phyloP scores from a whole-genome alignment of 2,329 filamentous ascomycete species.

The Neofusicoccum cordaticola region DNA sequence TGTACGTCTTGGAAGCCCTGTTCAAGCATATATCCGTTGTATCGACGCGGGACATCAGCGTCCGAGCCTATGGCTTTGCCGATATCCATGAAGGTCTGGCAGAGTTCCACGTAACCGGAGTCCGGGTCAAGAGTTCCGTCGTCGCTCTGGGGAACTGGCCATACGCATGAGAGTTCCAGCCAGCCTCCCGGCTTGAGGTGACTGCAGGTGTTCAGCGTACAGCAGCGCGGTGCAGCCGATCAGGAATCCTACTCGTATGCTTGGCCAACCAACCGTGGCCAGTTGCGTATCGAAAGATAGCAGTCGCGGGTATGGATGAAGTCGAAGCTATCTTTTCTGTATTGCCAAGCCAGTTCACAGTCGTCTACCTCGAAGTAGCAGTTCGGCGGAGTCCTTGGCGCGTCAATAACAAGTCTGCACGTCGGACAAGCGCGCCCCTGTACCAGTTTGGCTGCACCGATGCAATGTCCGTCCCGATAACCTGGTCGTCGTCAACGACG shows the following conservation, averaged over 20 bases:
- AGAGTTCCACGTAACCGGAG: conserved; percentile 9
- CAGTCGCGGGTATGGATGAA: conserved; percentile 38
- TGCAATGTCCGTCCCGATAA: conserved; percentile 13
- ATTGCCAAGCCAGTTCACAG: conserved; percentile 42
- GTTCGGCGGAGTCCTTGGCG: conserved; percentile 46
- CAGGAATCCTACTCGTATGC: conserved; percentile 2
- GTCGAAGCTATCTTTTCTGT: conserved; percentile 30
- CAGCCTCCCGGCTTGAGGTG: conserved; percentile 11
- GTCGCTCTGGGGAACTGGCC: conserved; percentile 12
- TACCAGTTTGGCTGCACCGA: conserved; percentile 29
- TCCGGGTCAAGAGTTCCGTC: conserved; percentile 4
- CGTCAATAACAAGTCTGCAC: not conserved
- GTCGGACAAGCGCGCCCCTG: not conserved
- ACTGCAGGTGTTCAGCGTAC: not conserved
- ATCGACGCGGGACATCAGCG: conserved; percentile 1
- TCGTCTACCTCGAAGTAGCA: conserved; percentile 50
- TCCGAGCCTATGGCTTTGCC: conserved; percentile 3
- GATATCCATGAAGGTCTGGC: conserved; percentile 9
- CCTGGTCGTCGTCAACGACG: not conserved
- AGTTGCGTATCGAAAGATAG: conserved; percentile 11
- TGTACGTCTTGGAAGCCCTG: conserved; percentile 7
- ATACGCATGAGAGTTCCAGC: conserved; percentile 13
- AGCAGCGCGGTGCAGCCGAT: not conserved
- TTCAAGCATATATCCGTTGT: not conserved
- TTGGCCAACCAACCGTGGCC: conserved; percentile 9